Percentiles rank a stretch among this genome's conserved stretches.
These are phyloP conservation scores for Venustampulla echinocandica DNA, from an alignment of 495 filamentous ascomycete species.

Conservation along the genomic window DNA sequence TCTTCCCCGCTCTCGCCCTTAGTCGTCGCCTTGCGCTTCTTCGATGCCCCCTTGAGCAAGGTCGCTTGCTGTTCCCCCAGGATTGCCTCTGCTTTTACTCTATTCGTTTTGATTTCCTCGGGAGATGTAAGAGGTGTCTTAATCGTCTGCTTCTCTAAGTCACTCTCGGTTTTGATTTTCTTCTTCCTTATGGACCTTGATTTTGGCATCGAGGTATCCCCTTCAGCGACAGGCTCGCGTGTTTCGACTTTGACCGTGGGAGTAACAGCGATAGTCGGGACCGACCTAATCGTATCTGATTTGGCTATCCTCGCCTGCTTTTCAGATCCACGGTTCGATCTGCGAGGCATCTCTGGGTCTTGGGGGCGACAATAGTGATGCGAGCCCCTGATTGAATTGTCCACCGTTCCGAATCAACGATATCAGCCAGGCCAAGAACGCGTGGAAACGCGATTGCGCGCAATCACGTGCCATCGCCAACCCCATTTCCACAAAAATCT, in stretches of 20 bases:
- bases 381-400: too few relatives aligned
- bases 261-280: not conserved
- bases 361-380: too few relatives aligned
- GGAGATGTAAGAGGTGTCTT: too few relatives aligned
- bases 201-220: not conserved
- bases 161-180: conserved; percentile 5
- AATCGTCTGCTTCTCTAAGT: conserved; percentile 9
- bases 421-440: too few relatives aligned
- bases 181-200: not conserved
- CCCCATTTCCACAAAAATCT: too few relatives aligned
- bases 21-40: conserved; percentile 19
- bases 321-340: conserved; percentile 11
- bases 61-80: too few relatives aligned
- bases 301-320: not conserved
- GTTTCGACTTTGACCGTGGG: conserved; percentile 15
- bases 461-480: too few relatives aligned
- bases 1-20: conserved; percentile 13
- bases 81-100: conserved; percentile 4
- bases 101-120: too few relatives aligned
- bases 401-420: too few relatives aligned
- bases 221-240: not conserved
- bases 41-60: conserved; percentile 6
- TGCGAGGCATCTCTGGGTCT: conserved; percentile 19
- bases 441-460: too few relatives aligned
- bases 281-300: not conserved